A percentile compares a stretch with the other conserved stretches of the same genome.
Evolutionary conservation across 176 grass and related monocot species (phyloP).

Genomic region (Aegilops bicornis): DNA sequence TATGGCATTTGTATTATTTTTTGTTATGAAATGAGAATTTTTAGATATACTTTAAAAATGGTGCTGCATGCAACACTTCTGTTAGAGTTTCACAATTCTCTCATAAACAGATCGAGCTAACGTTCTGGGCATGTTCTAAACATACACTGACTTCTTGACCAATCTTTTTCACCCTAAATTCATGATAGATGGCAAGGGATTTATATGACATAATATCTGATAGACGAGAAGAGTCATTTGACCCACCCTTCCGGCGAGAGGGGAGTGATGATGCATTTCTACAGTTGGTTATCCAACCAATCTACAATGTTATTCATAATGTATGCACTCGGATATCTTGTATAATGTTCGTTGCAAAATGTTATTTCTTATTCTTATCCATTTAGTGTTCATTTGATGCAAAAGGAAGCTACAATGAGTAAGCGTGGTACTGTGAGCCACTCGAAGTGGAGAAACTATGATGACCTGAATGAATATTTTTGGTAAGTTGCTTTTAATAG

Average conservation of each 20-base stretch:
- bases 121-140: background rate
- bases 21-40: background rate
- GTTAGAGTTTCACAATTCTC: slow-evolving; percentile 18
- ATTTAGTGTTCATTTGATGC: slow-evolving; percentile 39
- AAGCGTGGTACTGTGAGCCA: slow-evolving; percentile 76
- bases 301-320: slow-evolving; percentile 67
- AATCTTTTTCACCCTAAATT: slow-evolving; percentile 15
- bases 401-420: slow-evolving; percentile 71
- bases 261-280: slow-evolving; percentile 62
- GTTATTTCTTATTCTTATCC: slow-evolving; percentile 2
- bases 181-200: slow-evolving; percentile 76
- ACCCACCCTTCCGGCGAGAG: slow-evolving; percentile 39
- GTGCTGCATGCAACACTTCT: background rate
- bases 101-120: background rate
- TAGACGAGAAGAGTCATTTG: slow-evolving; percentile 15
- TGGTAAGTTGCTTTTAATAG: slow-evolving; percentile 57
- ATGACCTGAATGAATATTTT: slow-evolving; percentile 97
- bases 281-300: slow-evolving; percentile 64
- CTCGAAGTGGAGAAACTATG: slow-evolving; percentile 98
- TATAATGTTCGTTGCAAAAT: background rate
- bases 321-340: slow-evolving; percentile 43
- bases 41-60: slow-evolving; percentile 1
- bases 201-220: slow-evolving; percentile 52
- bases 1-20: background rate
- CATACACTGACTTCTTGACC: slow-evolving; percentile 1